Conservation (phyloP, 768 basidiomycete species). For the Candolleomyces aberdarensis region DNA sequence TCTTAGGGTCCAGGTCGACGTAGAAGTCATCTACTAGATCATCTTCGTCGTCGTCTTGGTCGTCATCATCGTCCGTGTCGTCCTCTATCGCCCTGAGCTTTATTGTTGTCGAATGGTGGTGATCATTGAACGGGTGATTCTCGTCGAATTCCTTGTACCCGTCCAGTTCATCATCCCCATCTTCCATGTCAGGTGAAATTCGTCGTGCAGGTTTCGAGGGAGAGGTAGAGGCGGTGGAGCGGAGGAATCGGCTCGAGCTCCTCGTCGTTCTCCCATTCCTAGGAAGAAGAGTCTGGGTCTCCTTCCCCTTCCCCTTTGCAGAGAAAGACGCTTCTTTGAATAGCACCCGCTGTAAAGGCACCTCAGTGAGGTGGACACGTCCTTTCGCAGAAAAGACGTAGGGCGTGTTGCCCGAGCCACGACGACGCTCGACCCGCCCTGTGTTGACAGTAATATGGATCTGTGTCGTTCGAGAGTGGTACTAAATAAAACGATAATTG, state of each 20-base stretch:
- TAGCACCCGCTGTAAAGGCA: slow-evolving; percentile 18
- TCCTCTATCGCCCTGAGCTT: not conserved
- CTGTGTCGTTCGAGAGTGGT: slow-evolving; percentile 47
- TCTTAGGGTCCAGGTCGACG: slow-evolving; percentile 3
- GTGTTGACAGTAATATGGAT: slow-evolving; percentile 66
- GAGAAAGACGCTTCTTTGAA: slow-evolving; percentile 15
- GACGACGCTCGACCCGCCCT: slow-evolving; percentile 45
- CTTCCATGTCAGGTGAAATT: slow-evolving; percentile 5
- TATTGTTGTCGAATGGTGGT: not conserved
- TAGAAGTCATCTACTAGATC: slow-evolving; percentile 16
- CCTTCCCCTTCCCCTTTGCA: not conserved
- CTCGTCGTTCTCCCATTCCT: slow-evolving; percentile 3
- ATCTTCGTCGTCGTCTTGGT: slow-evolving; percentile 15
- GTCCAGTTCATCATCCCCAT: slow-evolving; percentile 21
- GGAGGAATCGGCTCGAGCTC: too few species aligned
- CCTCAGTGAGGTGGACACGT: slow-evolving; percentile 33
- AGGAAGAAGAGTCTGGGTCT: not conserved
- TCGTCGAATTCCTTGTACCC: slow-evolving; percentile 18
- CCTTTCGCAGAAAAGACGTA: slow-evolving; percentile 56
- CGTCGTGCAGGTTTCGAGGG: slow-evolving; percentile 6
- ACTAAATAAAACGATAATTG: slow-evolving; percentile 32
- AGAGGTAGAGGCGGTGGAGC: not conserved
- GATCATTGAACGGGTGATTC: slow-evolving; percentile 17
- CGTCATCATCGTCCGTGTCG: slow-evolving; percentile 14
- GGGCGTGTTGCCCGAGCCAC: slow-evolving; percentile 60